Evolutionary conservation across 1,139 yeast species (phyloP).

Genomic region (Komagataea norvegica): DNA sequence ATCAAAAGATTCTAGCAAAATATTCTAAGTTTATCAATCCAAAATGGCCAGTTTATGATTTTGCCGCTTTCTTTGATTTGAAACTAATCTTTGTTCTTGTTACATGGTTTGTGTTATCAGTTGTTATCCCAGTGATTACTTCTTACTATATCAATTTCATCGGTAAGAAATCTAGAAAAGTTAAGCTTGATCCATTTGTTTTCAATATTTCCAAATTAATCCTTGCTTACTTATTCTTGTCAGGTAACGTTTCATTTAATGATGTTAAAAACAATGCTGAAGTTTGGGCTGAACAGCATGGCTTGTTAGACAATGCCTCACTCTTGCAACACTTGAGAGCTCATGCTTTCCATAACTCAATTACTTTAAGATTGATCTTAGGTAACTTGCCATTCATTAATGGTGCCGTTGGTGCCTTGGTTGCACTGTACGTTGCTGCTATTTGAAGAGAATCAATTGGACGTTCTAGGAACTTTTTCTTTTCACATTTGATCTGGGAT

Average conservation of each 20-base stretch:
- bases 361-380: conserved; percentile 27
- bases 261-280: conserved; percentile 26
- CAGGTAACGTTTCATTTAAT: conserved; percentile 24
- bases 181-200: conserved; percentile 51
- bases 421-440: conserved; percentile 33
- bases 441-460: conserved; percentile 12
- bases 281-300: conserved; percentile 27
- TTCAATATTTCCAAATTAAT: conserved; percentile 50
- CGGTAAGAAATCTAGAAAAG: conserved; percentile 35
- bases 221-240: conserved; percentile 39
- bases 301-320: conserved; percentile 17
- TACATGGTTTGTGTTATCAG: conserved; percentile 30
- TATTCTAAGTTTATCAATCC: conserved; percentile 16
- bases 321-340: conserved; percentile 18
- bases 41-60: conserved; percentile 18
- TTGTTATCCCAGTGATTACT: conserved; percentile 39
- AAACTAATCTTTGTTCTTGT: conserved; percentile 28
- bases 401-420: conserved; percentile 28
- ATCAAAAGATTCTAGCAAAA: conserved; percentile 22
- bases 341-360: conserved; percentile 22
- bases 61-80: conserved; percentile 16
- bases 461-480: too few species aligned
- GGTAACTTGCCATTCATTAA: conserved; percentile 32
- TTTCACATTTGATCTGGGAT: too few species aligned
- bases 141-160: conserved; percentile 51